Percentiles rank a stretch among this genome's conserved stretches.
Conservation (phyloP, 345 rosid genomes). For the Physaria fendleri region DNA sequence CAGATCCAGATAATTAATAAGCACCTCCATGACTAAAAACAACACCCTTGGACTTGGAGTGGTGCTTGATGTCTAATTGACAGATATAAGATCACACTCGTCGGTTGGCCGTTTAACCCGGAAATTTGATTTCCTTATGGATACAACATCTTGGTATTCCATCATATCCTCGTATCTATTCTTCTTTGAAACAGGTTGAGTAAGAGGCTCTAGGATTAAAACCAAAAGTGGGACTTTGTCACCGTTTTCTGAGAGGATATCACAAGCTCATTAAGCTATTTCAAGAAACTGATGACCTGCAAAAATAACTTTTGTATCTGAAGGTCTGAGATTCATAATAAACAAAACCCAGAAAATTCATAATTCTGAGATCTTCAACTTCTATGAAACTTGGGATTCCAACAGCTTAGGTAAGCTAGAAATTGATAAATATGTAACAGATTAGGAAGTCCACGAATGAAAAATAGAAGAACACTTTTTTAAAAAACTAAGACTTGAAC, state of each 20-base stretch:
- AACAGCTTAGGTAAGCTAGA: too few species aligned
- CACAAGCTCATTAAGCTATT: constrained; percentile 51
- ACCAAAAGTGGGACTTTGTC: constrained; percentile 38
- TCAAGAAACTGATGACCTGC: too few species aligned
- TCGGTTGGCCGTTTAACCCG: constrained; percentile 38
- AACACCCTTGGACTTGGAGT: constrained; percentile 83
- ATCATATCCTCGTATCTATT: background rate
- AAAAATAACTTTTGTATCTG: too few species aligned
- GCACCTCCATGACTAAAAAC: constrained; percentile 88
- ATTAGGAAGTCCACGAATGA: too few species aligned
- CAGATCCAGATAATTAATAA: constrained; percentile 63
- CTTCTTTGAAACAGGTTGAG: background rate
- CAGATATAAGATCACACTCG: constrained; percentile 72
- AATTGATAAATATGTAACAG: too few species aligned
- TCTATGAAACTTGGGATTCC: constrained; percentile 99
- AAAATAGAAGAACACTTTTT: too few species aligned
- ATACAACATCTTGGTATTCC: constrained; percentile 51
- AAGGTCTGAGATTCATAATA: too few species aligned
- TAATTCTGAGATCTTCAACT: too few species aligned
- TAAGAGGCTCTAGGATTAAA: constrained; percentile 38
- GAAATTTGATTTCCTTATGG: constrained; percentile 39
- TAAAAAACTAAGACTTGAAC: too few species aligned
- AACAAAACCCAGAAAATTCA: too few species aligned
- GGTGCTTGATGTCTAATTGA: constrained; percentile 92
- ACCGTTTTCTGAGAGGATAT: constrained; percentile 31